phyloP scores from a whole-genome alignment of 148 eudicot species.

The Amaranthus cruentus region DNA sequence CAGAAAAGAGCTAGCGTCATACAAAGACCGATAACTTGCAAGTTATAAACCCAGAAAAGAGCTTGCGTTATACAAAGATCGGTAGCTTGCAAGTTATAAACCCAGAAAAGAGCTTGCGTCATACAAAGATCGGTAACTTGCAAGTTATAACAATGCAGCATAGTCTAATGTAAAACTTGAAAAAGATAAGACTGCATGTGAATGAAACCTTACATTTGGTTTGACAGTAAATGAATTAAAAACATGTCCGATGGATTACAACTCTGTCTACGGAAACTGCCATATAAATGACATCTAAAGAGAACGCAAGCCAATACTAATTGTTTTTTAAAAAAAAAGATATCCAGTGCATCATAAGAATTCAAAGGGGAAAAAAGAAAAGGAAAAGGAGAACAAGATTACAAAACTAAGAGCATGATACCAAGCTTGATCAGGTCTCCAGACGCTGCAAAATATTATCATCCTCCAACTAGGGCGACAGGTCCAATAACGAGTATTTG shows the following conservation, averaged over 20 bases:
- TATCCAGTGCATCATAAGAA: slow-evolving; percentile 1
- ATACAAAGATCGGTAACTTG: neutral
- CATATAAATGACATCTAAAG: slow-evolving; percentile 11
- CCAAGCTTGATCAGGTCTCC: slow-evolving; percentile 3
- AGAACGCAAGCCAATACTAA: neutral
- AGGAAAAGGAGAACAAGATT: slow-evolving; percentile 1
- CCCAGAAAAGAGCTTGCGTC: too few relatives aligned
- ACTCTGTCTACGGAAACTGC: neutral
- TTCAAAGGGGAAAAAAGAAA: slow-evolving; percentile 2
- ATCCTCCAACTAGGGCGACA: neutral
- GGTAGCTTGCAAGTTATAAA: too few relatives aligned
- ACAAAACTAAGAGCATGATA: neutral
- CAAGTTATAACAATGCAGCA: neutral
- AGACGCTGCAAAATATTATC: neutral
- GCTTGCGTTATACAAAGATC: too few relatives aligned
- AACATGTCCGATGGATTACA: slow-evolving; percentile 16
- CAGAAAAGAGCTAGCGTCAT: too few relatives aligned
- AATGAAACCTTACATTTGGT: slow-evolving; percentile 6
- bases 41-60: neutral
- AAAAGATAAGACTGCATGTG: neutral
- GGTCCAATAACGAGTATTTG: neutral
- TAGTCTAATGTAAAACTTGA: neutral
- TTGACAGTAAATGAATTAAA: slow-evolving; percentile 2
- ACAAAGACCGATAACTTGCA: neutral
- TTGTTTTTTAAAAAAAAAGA: neutral